A percentile compares a stretch with the other conserved stretches of the same genome.
phyloP scores from a whole-genome alignment of 345 rosid genomes.

The Camelina laxa region DNA sequence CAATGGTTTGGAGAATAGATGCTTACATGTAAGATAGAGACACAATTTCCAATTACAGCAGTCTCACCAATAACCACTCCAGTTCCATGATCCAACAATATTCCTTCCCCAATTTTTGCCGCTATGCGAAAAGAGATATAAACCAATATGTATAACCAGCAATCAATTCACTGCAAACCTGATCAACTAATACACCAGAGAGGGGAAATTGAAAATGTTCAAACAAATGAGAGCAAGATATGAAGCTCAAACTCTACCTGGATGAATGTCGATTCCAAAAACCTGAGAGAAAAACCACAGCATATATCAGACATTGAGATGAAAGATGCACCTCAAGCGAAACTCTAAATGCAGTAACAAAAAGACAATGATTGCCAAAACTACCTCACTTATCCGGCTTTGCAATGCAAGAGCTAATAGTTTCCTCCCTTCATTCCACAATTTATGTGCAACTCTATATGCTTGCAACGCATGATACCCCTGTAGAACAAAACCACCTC shows the following conservation, averaged over 20 bases:
- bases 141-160: constrained; percentile 1
- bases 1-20: constrained; percentile 17
- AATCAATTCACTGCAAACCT: constrained; percentile 5
- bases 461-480: constrained; percentile 89
- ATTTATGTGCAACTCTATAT: constrained; percentile 77
- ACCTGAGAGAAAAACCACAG: constrained; percentile 55
- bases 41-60: constrained; percentile 75
- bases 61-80: constrained; percentile 96
- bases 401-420: constrained; percentile 84
- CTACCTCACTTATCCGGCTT: constrained; percentile 89
- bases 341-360: not conserved
- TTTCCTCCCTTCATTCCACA: constrained; percentile 88
- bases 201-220: not conserved
- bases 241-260: constrained; percentile 54
- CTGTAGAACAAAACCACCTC: constrained; percentile 46
- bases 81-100: constrained; percentile 88
- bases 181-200: constrained; percentile 18
- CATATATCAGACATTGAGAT: constrained; percentile 24
- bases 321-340: constrained; percentile 1
- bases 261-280: constrained; percentile 96
- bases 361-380: not conserved
- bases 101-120: constrained; percentile 87
- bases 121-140: constrained; percentile 51
- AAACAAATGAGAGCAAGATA: constrained; percentile 1
- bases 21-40: constrained; percentile 85